These are phyloP conservation scores for Dryadomyces quercus-mongolicae DNA, from an alignment of 2,329 filamentous ascomycete genomes.

Conservation along the genomic window DNA sequence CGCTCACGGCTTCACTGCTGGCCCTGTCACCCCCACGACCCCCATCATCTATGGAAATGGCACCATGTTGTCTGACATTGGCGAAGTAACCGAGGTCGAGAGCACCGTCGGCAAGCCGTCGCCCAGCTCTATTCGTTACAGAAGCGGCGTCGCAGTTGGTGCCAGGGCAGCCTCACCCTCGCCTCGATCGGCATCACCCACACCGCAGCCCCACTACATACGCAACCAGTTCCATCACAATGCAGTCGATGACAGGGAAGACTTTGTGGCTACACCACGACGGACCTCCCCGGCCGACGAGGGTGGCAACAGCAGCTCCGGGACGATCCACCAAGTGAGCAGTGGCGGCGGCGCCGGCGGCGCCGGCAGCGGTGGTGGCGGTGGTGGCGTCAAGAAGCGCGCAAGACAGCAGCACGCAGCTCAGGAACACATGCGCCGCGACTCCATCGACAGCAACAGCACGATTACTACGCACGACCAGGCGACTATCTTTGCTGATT, in stretches of 20 bases:
- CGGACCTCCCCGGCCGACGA: slow-evolving; percentile 32
- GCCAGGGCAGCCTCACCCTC: slow-evolving; percentile 11
- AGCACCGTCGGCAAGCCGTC: slow-evolving; percentile 31
- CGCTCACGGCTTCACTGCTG: slow-evolving; percentile 24
- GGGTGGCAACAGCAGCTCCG: neutral
- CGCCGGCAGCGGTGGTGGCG: slow-evolving; percentile 13
- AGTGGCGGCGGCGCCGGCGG: slow-evolving; percentile 12
- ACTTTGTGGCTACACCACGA: slow-evolving; percentile 19
- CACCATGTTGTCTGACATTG: slow-evolving; percentile 57
- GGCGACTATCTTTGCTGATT: slow-evolving; percentile 41
- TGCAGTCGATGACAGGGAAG: slow-evolving; percentile 14
- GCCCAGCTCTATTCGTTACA: slow-evolving; percentile 4
- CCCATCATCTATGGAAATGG: slow-evolving; percentile 59
- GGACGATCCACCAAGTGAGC: neutral
- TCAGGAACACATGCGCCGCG: slow-evolving; percentile 33
- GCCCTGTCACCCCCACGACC: slow-evolving; percentile 40
- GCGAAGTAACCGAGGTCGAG: slow-evolving; percentile 41
- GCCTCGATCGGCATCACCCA: slow-evolving; percentile 19
- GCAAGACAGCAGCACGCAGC: slow-evolving; percentile 20
- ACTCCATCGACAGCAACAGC: slow-evolving; percentile 48
- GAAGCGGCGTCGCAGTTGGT: neutral
- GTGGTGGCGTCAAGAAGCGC: slow-evolving; percentile 29
- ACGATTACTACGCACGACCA: slow-evolving; percentile 43
- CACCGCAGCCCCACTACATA: slow-evolving; percentile 5
- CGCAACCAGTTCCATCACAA: slow-evolving; percentile 10